Conservation (phyloP, 75 land plant species). For the Chamaecyparis obtusa region DNA sequence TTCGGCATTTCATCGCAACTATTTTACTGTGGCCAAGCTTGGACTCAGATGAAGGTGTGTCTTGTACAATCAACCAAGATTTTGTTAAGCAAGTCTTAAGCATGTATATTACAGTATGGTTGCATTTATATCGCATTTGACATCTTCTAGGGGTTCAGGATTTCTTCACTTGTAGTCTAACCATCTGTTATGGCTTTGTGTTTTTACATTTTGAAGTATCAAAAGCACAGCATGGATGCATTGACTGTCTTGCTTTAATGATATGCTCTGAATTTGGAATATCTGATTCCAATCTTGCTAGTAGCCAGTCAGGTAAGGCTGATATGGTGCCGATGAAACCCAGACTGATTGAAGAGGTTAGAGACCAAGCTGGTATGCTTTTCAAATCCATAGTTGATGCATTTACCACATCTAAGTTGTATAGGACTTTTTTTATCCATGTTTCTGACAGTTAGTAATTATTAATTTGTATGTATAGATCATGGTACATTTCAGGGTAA, state of each 20-base stretch:
- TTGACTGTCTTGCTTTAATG: constrained; percentile 83
- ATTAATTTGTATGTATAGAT: neutral
- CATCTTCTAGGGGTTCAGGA: neutral
- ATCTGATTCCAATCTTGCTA: constrained; percentile 5
- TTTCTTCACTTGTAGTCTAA: neutral
- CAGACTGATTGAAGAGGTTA: constrained; percentile 9
- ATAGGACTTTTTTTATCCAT: neutral
- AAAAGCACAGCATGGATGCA: constrained; percentile 90
- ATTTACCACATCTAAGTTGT: neutral
- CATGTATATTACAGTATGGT: neutral
- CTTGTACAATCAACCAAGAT: neutral
- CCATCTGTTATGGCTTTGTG: neutral
- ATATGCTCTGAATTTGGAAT: constrained; percentile 53
- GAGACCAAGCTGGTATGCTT: constrained; percentile 8
- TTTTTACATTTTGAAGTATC: constrained; percentile 27
- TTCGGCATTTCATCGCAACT: constrained; percentile 30
- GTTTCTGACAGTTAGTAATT: neutral
- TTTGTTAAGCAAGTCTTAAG: neutral
- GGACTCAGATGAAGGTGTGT: constrained; percentile 42
- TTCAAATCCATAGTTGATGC: neutral
- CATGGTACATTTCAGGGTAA: neutral
- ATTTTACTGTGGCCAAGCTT: constrained; percentile 55
- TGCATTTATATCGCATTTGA: neutral
- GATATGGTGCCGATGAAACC: neutral
- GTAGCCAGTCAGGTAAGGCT: constrained; percentile 5